phyloP scores from a whole-genome alignment of 352 stramenopile genomes.

The Sclerospora graminicola region DNA sequence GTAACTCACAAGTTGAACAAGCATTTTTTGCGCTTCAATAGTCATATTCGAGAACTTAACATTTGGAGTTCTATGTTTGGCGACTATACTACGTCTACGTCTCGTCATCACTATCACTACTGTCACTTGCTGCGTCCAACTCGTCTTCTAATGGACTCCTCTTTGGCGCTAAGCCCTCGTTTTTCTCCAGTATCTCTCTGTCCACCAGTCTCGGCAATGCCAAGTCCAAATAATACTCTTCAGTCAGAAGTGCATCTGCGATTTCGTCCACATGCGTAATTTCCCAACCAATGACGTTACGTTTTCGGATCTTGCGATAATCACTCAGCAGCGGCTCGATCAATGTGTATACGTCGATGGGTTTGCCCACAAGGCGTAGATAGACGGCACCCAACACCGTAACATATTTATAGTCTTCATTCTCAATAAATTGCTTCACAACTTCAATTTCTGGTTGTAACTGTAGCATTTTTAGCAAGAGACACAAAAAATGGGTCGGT shows the following conservation, averaged over 20 bases:
- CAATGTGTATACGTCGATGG: constrained; percentile 88
- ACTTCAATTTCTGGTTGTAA: constrained; percentile 95
- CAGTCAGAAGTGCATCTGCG: constrained; percentile 88
- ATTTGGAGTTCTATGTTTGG: too few relatives aligned
- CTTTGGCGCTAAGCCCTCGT: constrained; percentile 37
- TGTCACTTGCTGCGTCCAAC: constrained; percentile 28
- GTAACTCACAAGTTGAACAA: too few relatives aligned
- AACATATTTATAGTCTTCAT: constrained; percentile 99
- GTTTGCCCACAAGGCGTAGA: constrained; percentile 89
- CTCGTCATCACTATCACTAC: constrained; percentile 9
- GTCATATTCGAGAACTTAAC: too few relatives aligned
- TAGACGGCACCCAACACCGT: constrained; percentile 94
- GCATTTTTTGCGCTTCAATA: too few relatives aligned
- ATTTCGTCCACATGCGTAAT: constrained; percentile 95
- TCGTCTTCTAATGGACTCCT: constrained; percentile 75
- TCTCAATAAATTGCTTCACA: constrained; percentile 89
- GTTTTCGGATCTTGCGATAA: constrained; percentile 90
- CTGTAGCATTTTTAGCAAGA: constrained; percentile 97
- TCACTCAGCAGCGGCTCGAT: constrained; percentile 95
- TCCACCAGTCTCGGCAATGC: constrained; percentile 88
- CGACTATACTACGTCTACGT: too few relatives aligned
- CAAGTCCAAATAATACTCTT: constrained; percentile 91
- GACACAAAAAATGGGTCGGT: constrained; percentile 95
- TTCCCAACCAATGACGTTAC: constrained; percentile 84
- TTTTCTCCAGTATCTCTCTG: constrained; percentile 81